phyloP scores from a whole-genome alignment of 371 early-diverging fungal genomes.

The Zychaea mexicana region DNA sequence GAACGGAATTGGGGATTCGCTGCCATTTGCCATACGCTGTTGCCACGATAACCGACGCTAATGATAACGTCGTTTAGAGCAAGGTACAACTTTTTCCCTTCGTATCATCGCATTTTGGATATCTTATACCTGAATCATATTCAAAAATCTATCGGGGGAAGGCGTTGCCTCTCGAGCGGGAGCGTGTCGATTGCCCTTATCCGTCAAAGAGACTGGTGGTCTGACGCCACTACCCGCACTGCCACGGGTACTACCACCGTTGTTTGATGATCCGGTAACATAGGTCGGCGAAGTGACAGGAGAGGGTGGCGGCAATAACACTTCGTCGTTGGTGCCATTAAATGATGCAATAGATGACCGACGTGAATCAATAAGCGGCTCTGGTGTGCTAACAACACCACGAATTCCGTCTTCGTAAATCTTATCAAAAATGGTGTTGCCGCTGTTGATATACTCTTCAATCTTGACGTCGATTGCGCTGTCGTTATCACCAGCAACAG shows the following conservation, averaged over 20 bases:
- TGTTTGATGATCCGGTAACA: not conserved
- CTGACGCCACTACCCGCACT: constrained; percentile 6
- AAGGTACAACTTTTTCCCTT: too few species aligned
- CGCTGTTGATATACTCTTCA: constrained; percentile 47
- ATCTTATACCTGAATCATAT: constrained; percentile 34
- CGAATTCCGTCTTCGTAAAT: constrained; percentile 62
- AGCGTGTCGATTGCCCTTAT: constrained; percentile 11
- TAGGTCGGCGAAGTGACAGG: constrained; percentile 19
- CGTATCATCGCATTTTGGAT: not conserved
- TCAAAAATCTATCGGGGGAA: constrained; percentile 48
- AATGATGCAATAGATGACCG: constrained; percentile 17
- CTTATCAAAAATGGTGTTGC: constrained; percentile 58
- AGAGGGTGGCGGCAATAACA: constrained; percentile 16
- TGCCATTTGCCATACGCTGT: constrained; percentile 25
- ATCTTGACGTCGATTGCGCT: constrained; percentile 25
- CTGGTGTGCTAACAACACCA: constrained; percentile 31
- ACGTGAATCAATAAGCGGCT: constrained; percentile 14
- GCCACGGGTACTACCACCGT: not conserved
- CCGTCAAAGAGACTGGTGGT: constrained; percentile 20
- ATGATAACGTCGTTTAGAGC: too few species aligned
- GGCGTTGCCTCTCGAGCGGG: constrained; percentile 33
- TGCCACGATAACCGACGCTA: constrained; percentile 16
- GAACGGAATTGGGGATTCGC: constrained; percentile 26
- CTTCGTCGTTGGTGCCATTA: constrained; percentile 12
- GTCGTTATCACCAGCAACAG: constrained; percentile 15